These are phyloP conservation scores for barrel medic (Medicago truncatula) DNA, from an alignment of 306 rosid species.

Conservation along the genomic window DNA sequence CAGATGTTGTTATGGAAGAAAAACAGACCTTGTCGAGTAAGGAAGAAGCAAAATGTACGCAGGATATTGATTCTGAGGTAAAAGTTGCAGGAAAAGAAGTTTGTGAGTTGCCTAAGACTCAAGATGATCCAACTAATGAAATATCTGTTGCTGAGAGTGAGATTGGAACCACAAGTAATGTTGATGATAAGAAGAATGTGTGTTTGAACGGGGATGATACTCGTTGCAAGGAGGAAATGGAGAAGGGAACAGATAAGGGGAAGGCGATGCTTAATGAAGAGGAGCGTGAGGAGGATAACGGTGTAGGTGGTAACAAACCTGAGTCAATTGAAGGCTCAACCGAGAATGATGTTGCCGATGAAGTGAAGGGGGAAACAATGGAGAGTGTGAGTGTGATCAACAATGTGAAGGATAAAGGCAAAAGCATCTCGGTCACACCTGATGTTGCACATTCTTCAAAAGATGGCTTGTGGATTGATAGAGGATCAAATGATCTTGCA, in stretches of 20 bases:
- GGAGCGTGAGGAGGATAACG: slow-evolving; percentile 50
- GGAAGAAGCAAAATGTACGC: slow-evolving; percentile 41
- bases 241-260: slow-evolving; percentile 42
- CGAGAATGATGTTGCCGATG: slow-evolving; percentile 52
- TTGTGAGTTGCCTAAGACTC: slow-evolving; percentile 45
- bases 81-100: slow-evolving; percentile 46
- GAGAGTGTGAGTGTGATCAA: slow-evolving; percentile 50
- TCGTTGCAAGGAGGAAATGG: slow-evolving; percentile 42
- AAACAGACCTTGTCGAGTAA: slow-evolving; percentile 29
- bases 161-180: slow-evolving; percentile 24
- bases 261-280: slow-evolving; percentile 45
- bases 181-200: slow-evolving; percentile 38
- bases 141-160: slow-evolving; percentile 40
- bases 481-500: slow-evolving; percentile 58
- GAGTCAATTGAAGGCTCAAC: slow-evolving; percentile 53
- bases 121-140: slow-evolving; percentile 29
- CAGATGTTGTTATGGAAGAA: slow-evolving; percentile 40
- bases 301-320: slow-evolving; percentile 46
- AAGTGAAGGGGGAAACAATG: slow-evolving; percentile 32
- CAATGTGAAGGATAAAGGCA: slow-evolving; percentile 83
- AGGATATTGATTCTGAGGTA: slow-evolving; percentile 35
- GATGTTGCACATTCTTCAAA: slow-evolving; percentile 57
- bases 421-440: slow-evolving; percentile 61
- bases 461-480: slow-evolving; percentile 60
- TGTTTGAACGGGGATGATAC: slow-evolving; percentile 43